These are phyloP conservation scores for Backusella tuberculispora DNA, from an alignment of 192 early-diverging fungal genomes.

Conservation along the genomic window DNA sequence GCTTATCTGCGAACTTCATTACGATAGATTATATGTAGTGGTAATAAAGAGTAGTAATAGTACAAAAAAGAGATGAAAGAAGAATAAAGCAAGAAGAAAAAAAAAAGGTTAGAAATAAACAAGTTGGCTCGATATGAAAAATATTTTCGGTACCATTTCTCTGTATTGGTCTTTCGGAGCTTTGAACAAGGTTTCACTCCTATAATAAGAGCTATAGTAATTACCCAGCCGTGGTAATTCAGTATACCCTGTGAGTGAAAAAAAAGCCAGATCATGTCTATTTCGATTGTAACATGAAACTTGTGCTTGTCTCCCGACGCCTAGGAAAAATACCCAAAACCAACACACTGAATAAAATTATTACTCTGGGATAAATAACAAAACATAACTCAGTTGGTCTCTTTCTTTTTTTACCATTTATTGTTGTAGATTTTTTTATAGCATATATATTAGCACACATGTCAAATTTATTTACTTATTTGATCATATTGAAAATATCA, in stretches of 20 bases:
- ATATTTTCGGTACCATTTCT: not conserved
- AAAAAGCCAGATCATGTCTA: not conserved
- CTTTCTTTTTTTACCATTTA: not conserved
- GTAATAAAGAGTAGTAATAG: not conserved
- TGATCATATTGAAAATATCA: not conserved
- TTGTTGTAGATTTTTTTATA: not conserved
- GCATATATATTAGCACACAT: no score
- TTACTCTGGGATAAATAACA: no score
- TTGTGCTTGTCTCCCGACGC: no score
- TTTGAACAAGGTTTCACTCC: not conserved
- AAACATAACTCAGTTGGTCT: not conserved
- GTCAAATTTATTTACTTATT: no score
- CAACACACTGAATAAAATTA: not conserved
- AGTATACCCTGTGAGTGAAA: not conserved
- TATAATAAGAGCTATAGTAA: not conserved
- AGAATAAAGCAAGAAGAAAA: not conserved
- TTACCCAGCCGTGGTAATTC: not conserved
- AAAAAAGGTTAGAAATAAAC: no score
- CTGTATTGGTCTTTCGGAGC: not conserved
- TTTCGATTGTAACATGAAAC: not conserved
- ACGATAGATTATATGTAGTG: not conserved
- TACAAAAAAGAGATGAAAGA: not conserved
- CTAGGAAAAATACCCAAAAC: not conserved
- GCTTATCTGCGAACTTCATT: slow-evolving; percentile 91
- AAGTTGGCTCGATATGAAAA: not conserved